Evolutionary conservation across 495 filamentous ascomycete species (phyloP), one percentile per base, ranked within the genome.

Genomic region (Aspergillus funiculosus): DNA sequence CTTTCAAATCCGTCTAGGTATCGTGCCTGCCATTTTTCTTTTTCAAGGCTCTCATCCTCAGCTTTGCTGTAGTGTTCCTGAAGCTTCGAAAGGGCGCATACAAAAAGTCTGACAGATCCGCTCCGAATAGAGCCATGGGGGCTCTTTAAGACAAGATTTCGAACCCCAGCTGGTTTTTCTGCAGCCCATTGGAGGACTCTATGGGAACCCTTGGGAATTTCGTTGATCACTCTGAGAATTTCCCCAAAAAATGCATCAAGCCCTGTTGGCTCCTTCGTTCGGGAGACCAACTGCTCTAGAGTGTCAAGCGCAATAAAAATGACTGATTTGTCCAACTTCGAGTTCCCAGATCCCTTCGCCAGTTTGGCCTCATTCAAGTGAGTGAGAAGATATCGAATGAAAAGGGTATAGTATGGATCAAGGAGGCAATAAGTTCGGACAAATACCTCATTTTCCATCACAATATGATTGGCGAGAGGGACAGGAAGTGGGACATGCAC

Each of bases 391-490:
- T 70, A 66, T 18, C 70, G 69, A 38, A 88, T 76, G 52, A 95
- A 91, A 5, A 63, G 52, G 9, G 81, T 69, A 51, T 96, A 87
- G 13, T 71, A 71, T 4, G 79, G 79, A 57, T 94, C 87, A 57
- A 85, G 85, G 39, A 95, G 73, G 62, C 86, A 90, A 56, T 92
- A 88, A 17, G 81, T 80, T 45, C 86, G 78, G 32, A 94, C 72
- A 35, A 87, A 76, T 5, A 73, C 28, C 51, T 82, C 80, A 56
- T 95, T 95, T 25, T 90, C 82, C 51, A 75, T 67, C 5, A 74
- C 67, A 38, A 95, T 86, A 22, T 78, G 71, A 21, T 77, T 70
- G 32, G 72, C 71, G 14, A 90, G 64, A 1, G 72, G 60, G 2
- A 48, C 48, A 1, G 82, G 76, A 17, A 91, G 59, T 0, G 71